Percentiles rank a stretch among this genome's conserved stretches.
phyloP scores from a whole-genome alignment of 805 yeast species.

The Saturnispora diversa region DNA sequence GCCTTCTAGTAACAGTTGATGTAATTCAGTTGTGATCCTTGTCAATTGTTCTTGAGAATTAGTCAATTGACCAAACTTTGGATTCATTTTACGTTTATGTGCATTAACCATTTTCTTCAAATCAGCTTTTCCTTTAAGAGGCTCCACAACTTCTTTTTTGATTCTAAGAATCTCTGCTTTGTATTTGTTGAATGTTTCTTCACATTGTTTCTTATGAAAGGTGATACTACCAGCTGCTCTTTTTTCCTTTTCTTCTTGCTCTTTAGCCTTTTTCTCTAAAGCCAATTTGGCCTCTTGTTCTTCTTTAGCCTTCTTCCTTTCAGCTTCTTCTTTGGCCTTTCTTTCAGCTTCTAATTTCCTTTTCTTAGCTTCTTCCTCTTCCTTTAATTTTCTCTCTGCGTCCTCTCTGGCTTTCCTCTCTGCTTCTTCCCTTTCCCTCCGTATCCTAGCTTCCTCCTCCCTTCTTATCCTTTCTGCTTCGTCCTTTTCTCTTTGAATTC shows the following conservation, averaged over 20 bases:
- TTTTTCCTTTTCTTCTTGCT: slow-evolving; percentile 19
- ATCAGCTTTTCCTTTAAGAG: slow-evolving; percentile 34
- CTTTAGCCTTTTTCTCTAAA: slow-evolving; percentile 19
- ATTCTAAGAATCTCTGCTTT: slow-evolving; percentile 48
- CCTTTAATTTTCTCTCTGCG: slow-evolving; percentile 14
- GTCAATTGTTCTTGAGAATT: slow-evolving; percentile 55
- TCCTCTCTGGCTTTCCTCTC: slow-evolving; percentile 16
- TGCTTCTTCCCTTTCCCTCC: slow-evolving; percentile 18
- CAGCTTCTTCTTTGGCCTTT: slow-evolving; percentile 17
- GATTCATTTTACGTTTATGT: slow-evolving; percentile 72
- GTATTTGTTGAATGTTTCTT: slow-evolving; percentile 38
- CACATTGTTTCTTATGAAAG: slow-evolving; percentile 33
- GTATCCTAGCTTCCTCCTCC: slow-evolving; percentile 21
- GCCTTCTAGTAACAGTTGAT: slow-evolving; percentile 41
- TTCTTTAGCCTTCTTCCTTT: slow-evolving; percentile 19
- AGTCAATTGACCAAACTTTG: slow-evolving; percentile 88
- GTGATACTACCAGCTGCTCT: slow-evolving; percentile 13
- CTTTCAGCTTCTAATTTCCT: slow-evolving; percentile 15
- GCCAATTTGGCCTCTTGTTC: slow-evolving; percentile 19
- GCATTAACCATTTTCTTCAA: slow-evolving; percentile 48
- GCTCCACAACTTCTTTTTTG: slow-evolving; percentile 49
- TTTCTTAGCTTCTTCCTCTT: slow-evolving; percentile 16
- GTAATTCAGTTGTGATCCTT: slow-evolving; percentile 43
- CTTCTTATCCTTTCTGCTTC: slow-evolving; percentile 18
- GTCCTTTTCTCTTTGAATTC: slow-evolving; percentile 13